These are phyloP conservation scores for Schizosaccharomyces osmophilus DNA, from an alignment of 805 yeast species.

Conservation along the genomic window DNA sequence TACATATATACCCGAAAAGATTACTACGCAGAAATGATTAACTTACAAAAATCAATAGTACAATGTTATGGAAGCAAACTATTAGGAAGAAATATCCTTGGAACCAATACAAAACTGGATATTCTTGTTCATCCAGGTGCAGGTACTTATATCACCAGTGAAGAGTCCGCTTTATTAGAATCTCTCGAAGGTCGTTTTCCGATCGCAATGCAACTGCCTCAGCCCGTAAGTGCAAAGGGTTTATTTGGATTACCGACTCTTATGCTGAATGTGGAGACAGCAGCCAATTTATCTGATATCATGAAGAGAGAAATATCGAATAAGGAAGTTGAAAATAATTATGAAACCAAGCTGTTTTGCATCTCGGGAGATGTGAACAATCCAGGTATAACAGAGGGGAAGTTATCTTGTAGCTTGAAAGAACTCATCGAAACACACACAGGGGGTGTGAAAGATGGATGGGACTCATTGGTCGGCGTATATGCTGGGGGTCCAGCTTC, in stretches of 20 bases:
- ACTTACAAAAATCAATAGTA: conserved; percentile 58
- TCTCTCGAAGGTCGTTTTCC: conserved; percentile 82
- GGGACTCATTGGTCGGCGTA: conserved; percentile 74
- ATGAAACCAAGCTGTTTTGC: conserved; percentile 65
- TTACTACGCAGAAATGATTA: conserved; percentile 57
- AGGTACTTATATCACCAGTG: conserved; percentile 88
- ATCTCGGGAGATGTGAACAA: conserved; percentile 77
- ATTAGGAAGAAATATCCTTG: conserved; percentile 68
- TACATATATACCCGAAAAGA: conserved; percentile 81
- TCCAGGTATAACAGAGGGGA: conserved; percentile 84
- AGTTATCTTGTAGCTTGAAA: conserved; percentile 68
- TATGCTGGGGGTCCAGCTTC: conserved; percentile 83
- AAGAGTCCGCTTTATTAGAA: conserved; percentile 75
- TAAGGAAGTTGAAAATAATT: conserved; percentile 71
- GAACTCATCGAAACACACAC: conserved; percentile 71
- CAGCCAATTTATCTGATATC: conserved; percentile 73
- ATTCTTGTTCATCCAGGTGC: conserved; percentile 71
- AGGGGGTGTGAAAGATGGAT: conserved; percentile 77
- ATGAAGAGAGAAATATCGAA: conserved; percentile 59
- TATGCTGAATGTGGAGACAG: conserved; percentile 77
- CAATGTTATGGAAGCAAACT: conserved; percentile 66
- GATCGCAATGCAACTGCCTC: conserved; percentile 81
- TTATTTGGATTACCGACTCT: conserved; percentile 77
- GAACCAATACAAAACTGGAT: conserved; percentile 65
- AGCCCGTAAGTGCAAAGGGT: conserved; percentile 88